Evolutionary conservation across 352 stramenopile species (phyloP), one percentile per base, ranked within the genome.

Genomic region (Phytopythium kandeliae): DNA sequence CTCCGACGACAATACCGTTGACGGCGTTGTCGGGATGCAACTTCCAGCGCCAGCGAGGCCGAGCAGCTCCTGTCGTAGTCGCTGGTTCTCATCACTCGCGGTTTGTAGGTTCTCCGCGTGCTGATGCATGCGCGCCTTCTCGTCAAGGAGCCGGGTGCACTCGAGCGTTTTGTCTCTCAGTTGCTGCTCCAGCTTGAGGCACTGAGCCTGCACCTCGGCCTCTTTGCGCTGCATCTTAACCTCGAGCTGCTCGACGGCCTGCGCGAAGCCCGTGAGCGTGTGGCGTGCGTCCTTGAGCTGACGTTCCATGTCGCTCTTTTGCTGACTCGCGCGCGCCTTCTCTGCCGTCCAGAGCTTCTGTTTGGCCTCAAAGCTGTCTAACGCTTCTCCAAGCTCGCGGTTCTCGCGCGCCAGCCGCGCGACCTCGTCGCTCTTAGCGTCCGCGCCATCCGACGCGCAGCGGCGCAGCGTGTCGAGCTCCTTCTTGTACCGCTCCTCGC

Each of bases 141-240:
- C 65, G 30, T 72, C 45, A 11, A 64, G 54, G 15, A 75, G 46
- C n/a, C 62, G 68, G 7, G 66, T 62, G 38, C 63, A 74, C 51
- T 85, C 71, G 1, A 69, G 59, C 16, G 55, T 59, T 47, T 77
- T 85, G 33, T 62, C 59, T 0, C 57, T 43, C 30, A 85, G 51
- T 24, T 82, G 55, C 13, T 85, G 67, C 36, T 90, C 78, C 25
- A 85, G 57, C 25, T 73, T 62, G 31, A 87, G 57, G 24, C 54
- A 74, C n/a, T 54, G 59, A 11, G 71, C 81, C 60, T 84, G 71
- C 31, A 74, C 70, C 38, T 90, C 71, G 0, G 76, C 67, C 24
- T 86, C 76, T 28, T 83, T 76, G 44, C 78, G 78, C 57, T 87
- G 78, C 65, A 86, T 78, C 62, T 88, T 90, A 38, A 84, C 74